These are phyloP conservation scores for Leonotis leonurus DNA, from an alignment of 257 asterid genomes.

Conservation along the genomic window DNA sequence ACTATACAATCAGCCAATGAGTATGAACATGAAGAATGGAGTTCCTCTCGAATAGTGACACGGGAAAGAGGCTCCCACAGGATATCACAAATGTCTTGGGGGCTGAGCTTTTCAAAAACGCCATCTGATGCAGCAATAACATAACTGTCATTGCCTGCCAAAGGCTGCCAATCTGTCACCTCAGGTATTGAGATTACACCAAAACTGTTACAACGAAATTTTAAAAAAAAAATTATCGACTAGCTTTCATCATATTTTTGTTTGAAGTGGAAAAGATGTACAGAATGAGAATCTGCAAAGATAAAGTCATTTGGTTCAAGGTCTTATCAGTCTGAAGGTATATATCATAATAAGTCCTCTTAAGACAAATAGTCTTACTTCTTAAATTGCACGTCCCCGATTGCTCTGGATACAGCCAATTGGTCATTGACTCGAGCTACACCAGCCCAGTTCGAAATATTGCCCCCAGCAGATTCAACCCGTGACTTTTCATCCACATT, in stretches of 20 bases:
- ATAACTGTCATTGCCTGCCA: slow-evolving; percentile 76
- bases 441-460: slow-evolving; percentile 81
- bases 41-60: slow-evolving; percentile 29
- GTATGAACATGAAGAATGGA: slow-evolving; percentile 46
- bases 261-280: slow-evolving; percentile 1
- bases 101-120: slow-evolving; percentile 71
- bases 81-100: slow-evolving; percentile 85
- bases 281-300: neutral
- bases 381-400: slow-evolving; percentile 76
- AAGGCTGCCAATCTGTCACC: slow-evolving; percentile 91
- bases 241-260: neutral
- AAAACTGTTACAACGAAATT: slow-evolving; percentile 50
- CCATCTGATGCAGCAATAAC: slow-evolving; percentile 93
- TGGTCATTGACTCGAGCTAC: slow-evolving; percentile 93
- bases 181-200: slow-evolving; percentile 97
- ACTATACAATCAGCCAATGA: slow-evolving; percentile 86
- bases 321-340: neutral
- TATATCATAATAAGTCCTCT: neutral
- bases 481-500: slow-evolving; percentile 83
- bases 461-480: slow-evolving; percentile 91
- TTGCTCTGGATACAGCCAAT: slow-evolving; percentile 89
- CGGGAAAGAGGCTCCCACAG: slow-evolving; percentile 60
- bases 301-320: neutral
- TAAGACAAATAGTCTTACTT: slow-evolving; percentile 35
- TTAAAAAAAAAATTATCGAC: slow-evolving; percentile 26